Conservation (phyloP, 179 eudicot genomes). For the Silene coronaria region DNA sequence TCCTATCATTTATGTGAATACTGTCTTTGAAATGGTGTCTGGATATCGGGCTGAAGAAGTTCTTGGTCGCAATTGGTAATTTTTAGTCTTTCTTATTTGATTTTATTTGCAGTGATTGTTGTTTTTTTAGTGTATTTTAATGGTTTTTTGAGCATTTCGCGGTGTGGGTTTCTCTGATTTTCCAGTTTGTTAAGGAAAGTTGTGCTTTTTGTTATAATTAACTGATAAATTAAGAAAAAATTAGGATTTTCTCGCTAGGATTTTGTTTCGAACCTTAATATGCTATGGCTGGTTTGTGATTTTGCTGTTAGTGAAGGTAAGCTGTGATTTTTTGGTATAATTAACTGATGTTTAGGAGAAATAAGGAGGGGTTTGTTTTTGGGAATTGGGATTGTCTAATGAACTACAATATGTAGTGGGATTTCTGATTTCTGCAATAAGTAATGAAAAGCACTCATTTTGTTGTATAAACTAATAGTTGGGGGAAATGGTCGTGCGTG, state of each 20-base stretch:
- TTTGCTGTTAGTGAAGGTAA: background rate
- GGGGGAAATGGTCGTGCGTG: background rate
- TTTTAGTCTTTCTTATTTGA: background rate
- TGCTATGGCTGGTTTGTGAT: constrained; percentile 6
- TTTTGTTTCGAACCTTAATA: background rate
- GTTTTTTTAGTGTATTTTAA: background rate
- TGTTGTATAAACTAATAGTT: background rate
- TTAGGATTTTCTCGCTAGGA: background rate
- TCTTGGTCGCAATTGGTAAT: constrained; percentile 80
- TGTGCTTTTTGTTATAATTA: background rate
- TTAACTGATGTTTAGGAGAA: background rate
- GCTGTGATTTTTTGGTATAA: background rate
- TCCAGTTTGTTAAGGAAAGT: background rate
- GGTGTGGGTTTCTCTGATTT: constrained; percentile 5
- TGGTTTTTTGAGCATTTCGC: background rate
- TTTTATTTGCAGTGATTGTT: background rate
- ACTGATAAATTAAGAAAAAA: background rate
- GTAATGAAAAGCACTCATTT: background rate
- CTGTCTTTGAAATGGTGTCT: constrained; percentile 82
- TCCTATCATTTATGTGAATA: constrained; percentile 82
- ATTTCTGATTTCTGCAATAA: background rate
- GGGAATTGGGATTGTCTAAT: background rate
- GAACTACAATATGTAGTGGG: background rate
- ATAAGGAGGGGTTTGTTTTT: background rate
- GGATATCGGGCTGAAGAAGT: constrained; percentile 88